Evolutionary conservation across 768 basidiomycete genomes (phyloP).

Genomic region (Boletus fagicola): DNA sequence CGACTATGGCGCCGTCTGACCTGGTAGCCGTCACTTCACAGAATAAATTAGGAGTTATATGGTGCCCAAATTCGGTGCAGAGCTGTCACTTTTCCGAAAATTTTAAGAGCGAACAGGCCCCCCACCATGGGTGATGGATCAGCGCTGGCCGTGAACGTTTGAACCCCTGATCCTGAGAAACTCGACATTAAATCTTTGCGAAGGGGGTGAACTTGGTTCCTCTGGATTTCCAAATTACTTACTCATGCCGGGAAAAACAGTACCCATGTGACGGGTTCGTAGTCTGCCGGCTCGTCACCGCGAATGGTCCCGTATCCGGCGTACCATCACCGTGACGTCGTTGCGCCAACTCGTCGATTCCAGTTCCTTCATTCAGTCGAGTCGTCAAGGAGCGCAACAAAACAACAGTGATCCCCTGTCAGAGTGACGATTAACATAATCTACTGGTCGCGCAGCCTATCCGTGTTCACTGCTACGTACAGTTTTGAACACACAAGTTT

Average conservation of each 20-base stretch:
- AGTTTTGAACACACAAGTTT: too few species aligned
- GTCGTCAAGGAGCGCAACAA: neutral
- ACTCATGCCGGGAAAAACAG: neutral
- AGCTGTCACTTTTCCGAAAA: neutral
- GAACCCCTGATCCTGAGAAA: neutral
- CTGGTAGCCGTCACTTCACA: neutral
- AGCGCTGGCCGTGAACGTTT: too few species aligned
- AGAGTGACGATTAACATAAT: too few species aligned
- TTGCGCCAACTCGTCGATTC: neutral
- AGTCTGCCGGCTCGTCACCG: too few species aligned
- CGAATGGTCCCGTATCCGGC: neutral
- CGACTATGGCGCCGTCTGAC: neutral
- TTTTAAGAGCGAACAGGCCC: neutral
- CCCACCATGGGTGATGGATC: neutral
- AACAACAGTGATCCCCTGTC: neutral
- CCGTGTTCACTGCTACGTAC: too few species aligned
- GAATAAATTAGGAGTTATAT: too few species aligned
- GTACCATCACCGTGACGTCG: neutral
- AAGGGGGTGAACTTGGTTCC: neutral
- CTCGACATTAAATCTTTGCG: neutral
- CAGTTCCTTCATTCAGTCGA: neutral
- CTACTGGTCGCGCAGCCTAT: too few species aligned
- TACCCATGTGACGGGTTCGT: too few species aligned
- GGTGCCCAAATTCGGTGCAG: neutral
- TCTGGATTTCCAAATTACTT: neutral